Base-by-base conservation (phyloP, 2,329 filamentous ascomycete species). In the Pseudogymnoascus sp. region DNA sequence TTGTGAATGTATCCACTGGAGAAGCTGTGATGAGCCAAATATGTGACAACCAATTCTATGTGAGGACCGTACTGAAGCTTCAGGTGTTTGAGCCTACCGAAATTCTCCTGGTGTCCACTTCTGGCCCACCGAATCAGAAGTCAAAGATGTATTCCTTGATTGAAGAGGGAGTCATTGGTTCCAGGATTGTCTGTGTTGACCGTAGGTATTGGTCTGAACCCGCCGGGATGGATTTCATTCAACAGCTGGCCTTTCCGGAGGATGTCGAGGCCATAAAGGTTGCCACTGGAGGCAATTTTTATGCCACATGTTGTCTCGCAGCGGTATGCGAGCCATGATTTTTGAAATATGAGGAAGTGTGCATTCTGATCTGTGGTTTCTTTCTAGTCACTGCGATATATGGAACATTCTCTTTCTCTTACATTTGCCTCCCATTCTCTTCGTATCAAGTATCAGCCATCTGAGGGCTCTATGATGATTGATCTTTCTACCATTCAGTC, bases 391-490 rank as follows among this genome's bases (percentile, higher is more conserved):
- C 79, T 97, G 72, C 91, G 90, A 70, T 96, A 90, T 72, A 82
- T 95, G 56, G 89, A 96, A 63, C 75, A 88, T 1, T 84, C 85
- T 5, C 80, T 91, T 65, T 80, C 80, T 3, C 80, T 88, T 65
- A 84, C 81, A 0, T 94, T 96, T 71, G 81, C 85, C 3, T 79
- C 82, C n/a, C 88, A 94, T 72, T 92, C 92, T 18, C 82, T 97
- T 33, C 85, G 91, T 3, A 88, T 97, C 70, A 88, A 86, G 66
- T 97, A 96, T 68, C 88, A 93, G 70, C 89, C 92, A 0, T 92
- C 91, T 0, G 90, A 96, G 71, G 90, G 93, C 23, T 90, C 91
- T 0, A 96, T 97, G 92, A 91, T 96, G 84, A 95, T 97, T 69
- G 93, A 97, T 70, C 81, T 94, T 2, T 88, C 91, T 0, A 96